Evolutionary conservation across 495 filamentous ascomycete genomes (phyloP), one percentile per base, ranked within the genome.

Genomic region (Talaromyces liani): DNA sequence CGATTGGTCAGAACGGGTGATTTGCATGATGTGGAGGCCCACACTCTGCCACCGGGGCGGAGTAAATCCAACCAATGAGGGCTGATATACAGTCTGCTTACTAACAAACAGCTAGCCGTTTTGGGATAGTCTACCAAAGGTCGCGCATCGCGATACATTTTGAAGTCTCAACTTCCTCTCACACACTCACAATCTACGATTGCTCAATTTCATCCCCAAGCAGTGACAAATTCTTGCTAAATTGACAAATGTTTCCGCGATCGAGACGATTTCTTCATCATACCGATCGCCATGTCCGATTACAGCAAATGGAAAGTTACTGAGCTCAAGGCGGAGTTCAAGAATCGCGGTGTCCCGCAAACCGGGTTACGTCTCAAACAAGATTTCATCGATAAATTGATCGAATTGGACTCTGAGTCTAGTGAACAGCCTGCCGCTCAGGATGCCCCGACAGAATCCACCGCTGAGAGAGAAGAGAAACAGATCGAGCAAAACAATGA

Each of bases 251-350:
- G 18, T 18, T 49, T 49, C n/a, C 45, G n/a, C 45, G n/a, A 49
- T 49, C 18, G 7, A 49, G 45, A 20, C 45, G 18, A 18, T 6
- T 2, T 49, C 3, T 18, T 20, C 45, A 20, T 20, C 45, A 20
- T 49, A 49, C 6, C 18, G 41, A 22, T 27, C 62, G 39, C 24
- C 5, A 84, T 83, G 81, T 63, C 70, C 58, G 80, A 84, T 62
- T 84, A 81, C 64, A 76, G 75, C 31, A 80, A 79, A 64, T 76
- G 73, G 73, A 84, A 82, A 65, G 81, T 84, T 45, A 72, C 75
- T n/a, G 81, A 83, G 51, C 68, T 84, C 61, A 82, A 82, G 68
- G 77, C 79, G 22, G 80, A 84, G 69, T 72, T 83, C 63, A 80
- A 80, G 64, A 78, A 69, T 59, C 81, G 80, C 61, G 77, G 76